A percentile compares a stretch with the other conserved stretches of the same genome.
These are phyloP conservation scores for Clavispora phyllophila DNA, from an alignment of 805 yeast genomes.

Conservation along the genomic window DNA sequence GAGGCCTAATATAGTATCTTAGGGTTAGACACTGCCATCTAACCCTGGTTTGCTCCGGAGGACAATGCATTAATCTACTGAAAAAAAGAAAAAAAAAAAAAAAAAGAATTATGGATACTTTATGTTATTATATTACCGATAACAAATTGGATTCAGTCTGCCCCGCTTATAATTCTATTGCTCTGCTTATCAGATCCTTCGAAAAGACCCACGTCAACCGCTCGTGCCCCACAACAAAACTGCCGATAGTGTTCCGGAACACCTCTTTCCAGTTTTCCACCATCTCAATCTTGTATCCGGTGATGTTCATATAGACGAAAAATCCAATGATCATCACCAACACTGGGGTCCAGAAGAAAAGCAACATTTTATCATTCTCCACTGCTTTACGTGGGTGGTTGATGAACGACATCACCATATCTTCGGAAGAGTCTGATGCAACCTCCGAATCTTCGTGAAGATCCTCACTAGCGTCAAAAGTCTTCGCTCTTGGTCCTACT, in stretches of 20 bases:
- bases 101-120: too few species aligned
- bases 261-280: slow-evolving; percentile 31
- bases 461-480: not conserved
- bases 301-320: slow-evolving; percentile 37
- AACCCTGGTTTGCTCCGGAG: too few species aligned
- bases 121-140: not conserved
- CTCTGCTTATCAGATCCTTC: slow-evolving; percentile 4
- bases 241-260: slow-evolving; percentile 35
- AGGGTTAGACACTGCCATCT: too few species aligned
- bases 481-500: slow-evolving; percentile 1
- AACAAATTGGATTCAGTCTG: not conserved
- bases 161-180: not conserved
- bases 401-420: slow-evolving; percentile 37
- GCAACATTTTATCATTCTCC: slow-evolving; percentile 73
- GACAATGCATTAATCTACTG: too few species aligned
- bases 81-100: too few species aligned
- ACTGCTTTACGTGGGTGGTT: slow-evolving; percentile 44
- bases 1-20: not conserved
- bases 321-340: slow-evolving; percentile 51
- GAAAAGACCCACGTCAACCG: slow-evolving; percentile 35
- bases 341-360: slow-evolving; percentile 90
- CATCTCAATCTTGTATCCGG: slow-evolving; percentile 34
- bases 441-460: slow-evolving; percentile 27
- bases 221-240: slow-evolving; percentile 40
- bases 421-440: slow-evolving; percentile 40